Evolutionary conservation across 2,329 filamentous ascomycete species (phyloP), one percentile per base, ranked within the genome.

Genomic region (Nothophaeocryptopus gaeumannii): DNA sequence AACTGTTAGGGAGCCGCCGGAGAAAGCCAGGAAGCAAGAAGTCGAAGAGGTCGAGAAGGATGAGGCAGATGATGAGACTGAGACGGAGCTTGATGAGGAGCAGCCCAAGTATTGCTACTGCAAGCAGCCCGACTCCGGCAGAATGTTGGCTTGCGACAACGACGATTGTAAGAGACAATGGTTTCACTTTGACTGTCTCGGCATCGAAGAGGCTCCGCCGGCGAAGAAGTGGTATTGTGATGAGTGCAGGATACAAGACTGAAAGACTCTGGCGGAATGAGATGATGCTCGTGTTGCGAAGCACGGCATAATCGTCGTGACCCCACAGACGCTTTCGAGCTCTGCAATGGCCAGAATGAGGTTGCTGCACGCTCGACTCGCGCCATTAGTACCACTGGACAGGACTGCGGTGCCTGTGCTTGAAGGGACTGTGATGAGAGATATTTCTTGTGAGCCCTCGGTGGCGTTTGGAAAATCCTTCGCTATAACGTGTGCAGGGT

Each of bases 101-200:
- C 13, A 39, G 39, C 20, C 39, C 9, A 32, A 16, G 9, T 60
- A 53, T 33, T 62, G 59, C 42, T 59, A 53, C 38, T 61, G 59
- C 51, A 46, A 44, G 16, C 32, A 35, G 7, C 54, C 57, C 4
- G 50, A 46, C 12, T 57, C 57, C 8, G 61, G 64, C 10, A 45
- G 46, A 63, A 92, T 92, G 88, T 85, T 92, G 56, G 88, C 86
- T 16, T 92, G 88, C 72, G 88, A 92, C 73, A 89, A 89, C 64
- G 39, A 50, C 73, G 72, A 86, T 70, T 92, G 88, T 71, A 82
- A 86, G 58, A 80, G 81, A 51, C 85, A 90, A 67, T 92, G 88
- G 88, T 92, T 91, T 67, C 88, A 92, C 66, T 78, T 91, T 34
- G 82, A 84, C 54, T 92, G 88, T 61, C 83, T 91, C 3, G 84